Base-by-base conservation (phyloP, 176 grass and related monocot species). In the Eragrostis curvula region DNA sequence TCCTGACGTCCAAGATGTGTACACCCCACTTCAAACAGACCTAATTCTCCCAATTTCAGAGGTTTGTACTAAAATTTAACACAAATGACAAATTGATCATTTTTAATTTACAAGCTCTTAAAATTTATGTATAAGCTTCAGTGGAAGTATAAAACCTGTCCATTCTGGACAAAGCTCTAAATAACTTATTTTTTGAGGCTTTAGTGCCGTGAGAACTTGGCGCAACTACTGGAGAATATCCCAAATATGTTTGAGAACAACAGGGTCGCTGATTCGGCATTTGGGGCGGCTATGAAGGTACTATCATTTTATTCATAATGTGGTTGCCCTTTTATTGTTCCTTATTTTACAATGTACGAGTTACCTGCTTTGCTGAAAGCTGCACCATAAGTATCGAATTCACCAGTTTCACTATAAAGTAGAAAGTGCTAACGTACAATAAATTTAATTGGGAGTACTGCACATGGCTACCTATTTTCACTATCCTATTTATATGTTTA, bases 271-370 rank as follows among this genome's bases (percentile, higher is more conserved):
- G 94, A 97, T 40, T 97, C 94, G 23, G 94, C 94, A 63, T 97
- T 97, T 78, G 94, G 91, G 23, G 94, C 94, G 56, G 94, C 91
- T 81, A 91, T 93, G 57, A 97, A 97, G 91, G 93, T 96, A 89
- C 42, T 68, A 70, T 47, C 7, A 32, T 91, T 80, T 32, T 55
- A 21, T 55, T 36, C 57, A 71, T 74, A 70, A 71, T 76, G 23
- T 69, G 66, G 14, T 66, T 39, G 1, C 48, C 43, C n/a, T 64
- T 62, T 75, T 50, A 12, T 70, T 71, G 50, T 73, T 45, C 29
- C 12, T 43, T 72, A 72, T 64, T 47, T 8, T 79, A 52, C 43
- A 65, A 15, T 25, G 44, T 50, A 48, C 29, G n/a, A 44, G 41
- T 43, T 63, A 70, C 66, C 15, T 70, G 27, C 40, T 78, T 49